Base-by-base conservation (phyloP, 352 stramenopile species). In the Plasmopara muralis region DNA sequence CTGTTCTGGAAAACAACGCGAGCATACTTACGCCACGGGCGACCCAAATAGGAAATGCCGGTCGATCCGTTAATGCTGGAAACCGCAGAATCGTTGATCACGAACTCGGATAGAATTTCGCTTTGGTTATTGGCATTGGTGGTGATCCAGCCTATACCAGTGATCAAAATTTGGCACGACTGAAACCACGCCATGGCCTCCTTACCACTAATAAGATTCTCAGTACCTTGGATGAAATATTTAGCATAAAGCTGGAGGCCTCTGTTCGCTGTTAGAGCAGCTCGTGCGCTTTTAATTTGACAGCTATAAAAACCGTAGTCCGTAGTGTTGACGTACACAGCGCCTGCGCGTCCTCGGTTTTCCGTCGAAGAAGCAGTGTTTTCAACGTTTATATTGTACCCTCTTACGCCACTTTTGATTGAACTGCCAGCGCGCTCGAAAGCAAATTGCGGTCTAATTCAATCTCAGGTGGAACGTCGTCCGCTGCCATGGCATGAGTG, bases 301-400 rank as follows among this genome's bases (percentile, higher is more conserved):
- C 47, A 53, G 25, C 35, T 35, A 35, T 53, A 53, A 14, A 53
- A 53, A 2, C 46, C 53, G 25, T 60, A 43, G 39, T 50, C 28
- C 6, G 45, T 39, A 16, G 8, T 35, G 31, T 55, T 45, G 20
- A 55, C 53, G 25, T 47, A 60, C 9, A 44, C 33, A 5, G 53
- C 46, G 1, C 55, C 53, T 4, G 47, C 54, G 15, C 55, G 54
- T 5, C 47, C 54, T 35, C 50, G n/a, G 7, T 56, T 6, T 12
- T 28, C 14, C 0, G 38, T 49, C 29, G 31, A 34, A 7, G 33
- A 33, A 9, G 46, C 41, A 2, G 54, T 50, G 40, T 61, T 61
- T 25, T 46, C 54, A 16, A 56, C 18, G 41, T 61, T 61, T n/a
- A 61, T 6, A 40, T 61, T 61, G 41, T 61, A 61, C 4, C 41